Evolutionary conservation across 768 basidiomycete species (phyloP).

Genomic region (Mycena chlorophos): DNA sequence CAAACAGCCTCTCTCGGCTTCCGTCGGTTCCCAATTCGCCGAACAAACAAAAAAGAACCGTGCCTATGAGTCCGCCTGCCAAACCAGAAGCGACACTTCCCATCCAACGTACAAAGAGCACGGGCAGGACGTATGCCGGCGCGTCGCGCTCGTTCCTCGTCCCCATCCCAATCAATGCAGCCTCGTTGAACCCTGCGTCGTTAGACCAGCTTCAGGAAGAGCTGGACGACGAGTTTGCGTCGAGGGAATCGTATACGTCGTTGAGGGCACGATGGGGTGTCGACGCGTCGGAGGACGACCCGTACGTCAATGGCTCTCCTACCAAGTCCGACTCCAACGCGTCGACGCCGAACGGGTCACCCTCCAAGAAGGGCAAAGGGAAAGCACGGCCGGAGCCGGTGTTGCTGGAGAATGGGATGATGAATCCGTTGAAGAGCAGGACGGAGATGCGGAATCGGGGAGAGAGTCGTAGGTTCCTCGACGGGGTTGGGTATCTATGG

Average conservation of each 20-base stretch:
- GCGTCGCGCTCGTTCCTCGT: slow-evolving; percentile 80
- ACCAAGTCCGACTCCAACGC: slow-evolving; percentile 33
- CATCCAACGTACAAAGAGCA: slow-evolving; percentile 31
- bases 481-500: slow-evolving; percentile 83
- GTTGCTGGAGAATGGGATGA: slow-evolving; percentile 54
- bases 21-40: slow-evolving; percentile 10
- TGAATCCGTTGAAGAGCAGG: slow-evolving; percentile 77
- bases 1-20: slow-evolving; percentile 15
- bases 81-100: slow-evolving; percentile 24
- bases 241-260: slow-evolving; percentile 74
- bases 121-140: slow-evolving; percentile 71
- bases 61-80: slow-evolving; percentile 25
- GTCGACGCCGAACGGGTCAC: slow-evolving; percentile 39
- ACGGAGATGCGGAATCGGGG: slow-evolving; percentile 81
- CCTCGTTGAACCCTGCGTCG: slow-evolving; percentile 29
- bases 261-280: slow-evolving; percentile 80
- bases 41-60: slow-evolving; percentile 3
- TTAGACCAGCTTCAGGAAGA: slow-evolving; percentile 34
- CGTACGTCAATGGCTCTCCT: slow-evolving; percentile 35
- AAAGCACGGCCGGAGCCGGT: slow-evolving; percentile 31
- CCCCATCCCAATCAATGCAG: slow-evolving; percentile 44
- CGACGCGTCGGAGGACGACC: slow-evolving; percentile 76
- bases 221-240: slow-evolving; percentile 50
- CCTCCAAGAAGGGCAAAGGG: slow-evolving; percentile 38
- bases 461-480: slow-evolving; percentile 75